Percentiles rank a stretch among this genome's conserved stretches.
Evolutionary conservation across 305 asterid species (phyloP).

Genomic region (Rubia tinctorum): DNA sequence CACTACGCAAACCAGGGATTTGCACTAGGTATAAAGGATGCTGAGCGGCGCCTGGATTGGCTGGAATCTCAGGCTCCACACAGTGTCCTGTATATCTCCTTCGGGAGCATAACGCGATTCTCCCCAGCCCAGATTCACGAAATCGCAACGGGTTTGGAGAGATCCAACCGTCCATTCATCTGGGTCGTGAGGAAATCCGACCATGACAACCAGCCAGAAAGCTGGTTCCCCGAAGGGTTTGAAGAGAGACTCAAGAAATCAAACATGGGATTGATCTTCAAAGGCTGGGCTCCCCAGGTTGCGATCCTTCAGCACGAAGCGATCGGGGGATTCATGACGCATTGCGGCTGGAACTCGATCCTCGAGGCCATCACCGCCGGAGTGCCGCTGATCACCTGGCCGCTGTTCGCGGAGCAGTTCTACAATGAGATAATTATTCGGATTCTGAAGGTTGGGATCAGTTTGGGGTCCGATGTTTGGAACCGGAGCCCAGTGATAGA

Average conservation of each 20-base stretch:
- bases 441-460: slow-evolving; percentile 35
- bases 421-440: slow-evolving; percentile 37
- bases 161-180: slow-evolving; percentile 22
- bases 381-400: slow-evolving; percentile 55
- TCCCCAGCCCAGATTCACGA: slow-evolving; percentile 17
- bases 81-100: slow-evolving; percentile 16
- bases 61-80: slow-evolving; percentile 2
- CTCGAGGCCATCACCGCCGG: slow-evolving; percentile 42
- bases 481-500: background rate
- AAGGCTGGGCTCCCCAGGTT: slow-evolving; percentile 60
- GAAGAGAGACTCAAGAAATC: slow-evolving; percentile 31
- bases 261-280: slow-evolving; percentile 20
- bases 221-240: slow-evolving; percentile 36
- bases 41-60: slow-evolving; percentile 11
- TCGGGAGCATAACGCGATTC: slow-evolving; percentile 1
- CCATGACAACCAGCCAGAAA: background rate
- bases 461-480: slow-evolving; percentile 9
- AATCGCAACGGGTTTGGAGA: slow-evolving; percentile 18
- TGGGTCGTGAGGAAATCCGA: slow-evolving; percentile 18
- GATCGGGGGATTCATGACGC: slow-evolving; percentile 45
- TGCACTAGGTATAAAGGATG: slow-evolving; percentile 15
- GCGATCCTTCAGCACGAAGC: slow-evolving; percentile 39
- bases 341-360: slow-evolving; percentile 54
- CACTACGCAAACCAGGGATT: slow-evolving; percentile 12
- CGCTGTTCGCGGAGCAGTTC: slow-evolving; percentile 49